Evolutionary conservation across 2,329 filamentous ascomycete species (phyloP).

Genomic region (Domatiomyces globalis): DNA sequence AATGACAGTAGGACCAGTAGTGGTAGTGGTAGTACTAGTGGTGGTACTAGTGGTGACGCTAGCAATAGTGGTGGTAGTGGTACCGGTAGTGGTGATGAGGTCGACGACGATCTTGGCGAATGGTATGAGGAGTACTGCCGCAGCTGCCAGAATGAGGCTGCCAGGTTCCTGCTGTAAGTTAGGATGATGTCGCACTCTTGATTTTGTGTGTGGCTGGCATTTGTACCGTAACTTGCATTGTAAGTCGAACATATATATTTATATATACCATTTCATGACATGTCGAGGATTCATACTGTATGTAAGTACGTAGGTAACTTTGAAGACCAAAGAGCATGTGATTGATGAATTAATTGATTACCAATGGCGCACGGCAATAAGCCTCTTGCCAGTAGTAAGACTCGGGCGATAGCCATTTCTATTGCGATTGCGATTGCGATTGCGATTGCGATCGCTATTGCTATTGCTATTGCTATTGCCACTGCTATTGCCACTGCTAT

Average conservation of each 20-base stretch:
- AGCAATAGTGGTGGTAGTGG: slow-evolving; percentile 18
- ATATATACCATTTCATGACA: too few relatives aligned
- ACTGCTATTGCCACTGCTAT: neutral
- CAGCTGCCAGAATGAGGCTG: slow-evolving; percentile 35
- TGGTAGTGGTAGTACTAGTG: slow-evolving; percentile 15
- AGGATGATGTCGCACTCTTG: too few relatives aligned
- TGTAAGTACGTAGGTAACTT: too few relatives aligned
- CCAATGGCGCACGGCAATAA: neutral
- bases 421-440: too few relatives aligned
- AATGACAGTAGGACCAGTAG: slow-evolving; percentile 18
- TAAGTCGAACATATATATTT: too few relatives aligned
- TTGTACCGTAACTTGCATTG: too few relatives aligned
- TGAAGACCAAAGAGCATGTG: too few relatives aligned
- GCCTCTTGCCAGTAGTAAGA: neutral
- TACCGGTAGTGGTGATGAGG: slow-evolving; percentile 14
- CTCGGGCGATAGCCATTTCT: too few relatives aligned
- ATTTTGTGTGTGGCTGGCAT: too few relatives aligned
- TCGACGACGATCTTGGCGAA: slow-evolving; percentile 13
- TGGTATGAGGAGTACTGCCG: slow-evolving; percentile 50
- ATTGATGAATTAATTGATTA: neutral
- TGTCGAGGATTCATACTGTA: too few relatives aligned
- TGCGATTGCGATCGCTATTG: too few relatives aligned
- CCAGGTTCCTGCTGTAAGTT: too few relatives aligned
- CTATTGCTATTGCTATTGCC: neutral
- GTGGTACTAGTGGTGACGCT: slow-evolving; percentile 16